These are phyloP conservation scores for Cyanodermella asteris DNA, from an alignment of 2,329 filamentous ascomycete genomes.

Conservation along the genomic window DNA sequence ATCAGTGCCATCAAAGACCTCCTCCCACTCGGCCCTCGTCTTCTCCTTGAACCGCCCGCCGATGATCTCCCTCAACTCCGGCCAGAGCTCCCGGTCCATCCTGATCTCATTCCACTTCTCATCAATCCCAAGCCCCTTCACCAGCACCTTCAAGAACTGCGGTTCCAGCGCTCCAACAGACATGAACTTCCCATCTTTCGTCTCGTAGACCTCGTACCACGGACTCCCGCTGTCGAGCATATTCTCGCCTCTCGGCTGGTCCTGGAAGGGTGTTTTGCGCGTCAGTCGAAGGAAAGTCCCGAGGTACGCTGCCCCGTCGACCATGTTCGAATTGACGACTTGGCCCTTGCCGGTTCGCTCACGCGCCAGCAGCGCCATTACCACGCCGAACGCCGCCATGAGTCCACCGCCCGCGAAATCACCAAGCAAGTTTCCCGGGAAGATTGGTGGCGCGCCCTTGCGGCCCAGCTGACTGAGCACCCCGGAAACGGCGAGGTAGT, in stretches of 20 bases:
- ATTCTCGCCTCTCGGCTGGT: slow-evolving; percentile 47
- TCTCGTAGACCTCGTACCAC: slow-evolving; percentile 79
- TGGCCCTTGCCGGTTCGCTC: slow-evolving; percentile 48
- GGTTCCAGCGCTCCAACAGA: slow-evolving; percentile 82
- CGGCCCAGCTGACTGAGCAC: slow-evolving; percentile 57
- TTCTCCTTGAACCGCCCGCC: slow-evolving; percentile 42
- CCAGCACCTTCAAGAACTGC: slow-evolving; percentile 51
- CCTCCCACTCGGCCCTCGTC: slow-evolving; percentile 62
- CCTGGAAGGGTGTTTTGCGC: slow-evolving; percentile 41
- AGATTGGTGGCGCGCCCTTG: slow-evolving; percentile 44
- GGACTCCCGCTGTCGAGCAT: slow-evolving; percentile 65
- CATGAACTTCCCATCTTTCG: slow-evolving; percentile 53
- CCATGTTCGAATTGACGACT: slow-evolving; percentile 92
- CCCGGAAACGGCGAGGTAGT: slow-evolving; percentile 79
- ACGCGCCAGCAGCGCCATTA: slow-evolving; percentile 55
- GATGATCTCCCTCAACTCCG: slow-evolving; percentile 39
- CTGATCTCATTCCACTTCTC: slow-evolving; percentile 30
- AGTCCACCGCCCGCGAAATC: slow-evolving; percentile 85
- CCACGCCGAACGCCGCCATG: slow-evolving; percentile 57
- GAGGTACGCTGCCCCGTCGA: slow-evolving; percentile 66
- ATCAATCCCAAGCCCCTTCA: slow-evolving; percentile 43
- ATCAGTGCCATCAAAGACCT: slow-evolving; percentile 70
- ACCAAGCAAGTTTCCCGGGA: slow-evolving; percentile 65
- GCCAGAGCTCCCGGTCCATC: slow-evolving; percentile 44
- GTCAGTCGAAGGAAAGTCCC: slow-evolving; percentile 54